Conservation (phyloP, 2,329 filamentous ascomycete genomes). For the Pseudogymnoascus sp. region DNA sequence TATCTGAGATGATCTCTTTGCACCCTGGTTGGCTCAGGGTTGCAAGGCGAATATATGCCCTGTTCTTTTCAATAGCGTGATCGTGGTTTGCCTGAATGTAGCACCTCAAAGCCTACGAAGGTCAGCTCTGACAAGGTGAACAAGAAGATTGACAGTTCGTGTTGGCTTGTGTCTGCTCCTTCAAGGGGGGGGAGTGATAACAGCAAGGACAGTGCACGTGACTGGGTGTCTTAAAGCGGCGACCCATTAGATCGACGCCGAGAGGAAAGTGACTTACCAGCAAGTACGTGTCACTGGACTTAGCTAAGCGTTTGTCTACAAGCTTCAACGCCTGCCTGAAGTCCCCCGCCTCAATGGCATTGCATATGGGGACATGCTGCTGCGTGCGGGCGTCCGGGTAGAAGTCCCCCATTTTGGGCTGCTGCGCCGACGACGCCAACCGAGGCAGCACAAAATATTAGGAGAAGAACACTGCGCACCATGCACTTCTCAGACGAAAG, state of each 20-base stretch:
- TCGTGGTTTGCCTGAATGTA: slow-evolving; percentile 25
- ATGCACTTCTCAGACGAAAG: neutral
- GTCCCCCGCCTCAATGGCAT: slow-evolving; percentile 28
- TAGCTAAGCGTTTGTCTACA: slow-evolving; percentile 28
- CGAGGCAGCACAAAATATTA: slow-evolving; percentile 3
- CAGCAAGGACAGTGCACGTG: neutral
- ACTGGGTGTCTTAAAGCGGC: slow-evolving; percentile 7
- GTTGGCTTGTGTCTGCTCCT: neutral
- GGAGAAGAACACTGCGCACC: neutral
- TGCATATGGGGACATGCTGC: slow-evolving; percentile 28
- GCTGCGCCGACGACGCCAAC: slow-evolving; percentile 3
- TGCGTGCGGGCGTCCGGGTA: slow-evolving; percentile 20
- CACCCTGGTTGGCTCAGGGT: slow-evolving; percentile 19
- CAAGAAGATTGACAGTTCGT: neutral
- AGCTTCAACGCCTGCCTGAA: slow-evolving; percentile 30
- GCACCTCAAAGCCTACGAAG: slow-evolving; percentile 26
- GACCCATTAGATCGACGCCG: neutral
- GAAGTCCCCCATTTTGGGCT: neutral
- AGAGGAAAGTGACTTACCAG: slow-evolving; percentile 22
- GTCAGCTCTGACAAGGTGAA: neutral
- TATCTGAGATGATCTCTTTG: slow-evolving; percentile 21
- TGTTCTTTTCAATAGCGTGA: slow-evolving; percentile 23
- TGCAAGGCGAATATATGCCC: slow-evolving; percentile 23
- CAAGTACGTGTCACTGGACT: slow-evolving; percentile 24
- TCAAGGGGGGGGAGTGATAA: neutral